Percentiles rank a stretch among this genome's conserved stretches.
phyloP scores from a whole-genome alignment of 1,284 basidiomycete species.

The Phellopilus nigrolimitatus region DNA sequence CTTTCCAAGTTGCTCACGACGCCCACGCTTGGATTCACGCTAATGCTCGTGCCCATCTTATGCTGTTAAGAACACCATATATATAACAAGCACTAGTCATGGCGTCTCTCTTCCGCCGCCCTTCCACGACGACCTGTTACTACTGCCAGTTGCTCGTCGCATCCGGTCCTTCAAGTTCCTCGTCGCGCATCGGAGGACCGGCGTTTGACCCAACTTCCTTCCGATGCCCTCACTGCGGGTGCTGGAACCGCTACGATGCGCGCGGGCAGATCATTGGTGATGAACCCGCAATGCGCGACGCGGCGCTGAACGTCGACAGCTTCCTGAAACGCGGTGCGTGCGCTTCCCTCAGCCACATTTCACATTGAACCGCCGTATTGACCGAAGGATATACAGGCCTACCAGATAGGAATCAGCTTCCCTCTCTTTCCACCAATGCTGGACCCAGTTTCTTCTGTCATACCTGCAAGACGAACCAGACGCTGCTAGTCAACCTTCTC shows the following conservation, averaged over 20 bases:
- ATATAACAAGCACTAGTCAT: slow-evolving; percentile 22
- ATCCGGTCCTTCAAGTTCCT: too few relatives aligned
- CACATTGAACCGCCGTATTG: neutral
- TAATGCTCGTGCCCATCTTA: too few relatives aligned
- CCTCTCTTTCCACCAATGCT: slow-evolving; percentile 45
- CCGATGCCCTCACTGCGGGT: slow-evolving; percentile 60
- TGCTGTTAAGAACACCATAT: too few relatives aligned
- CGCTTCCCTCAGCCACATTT: neutral
- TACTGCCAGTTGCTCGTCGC: slow-evolving; percentile 51
- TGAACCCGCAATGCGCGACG: slow-evolving; percentile 84
- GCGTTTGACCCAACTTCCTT: slow-evolving; percentile 45
- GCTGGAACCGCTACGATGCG: slow-evolving; percentile 67
- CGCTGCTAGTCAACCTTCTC: slow-evolving; percentile 77
- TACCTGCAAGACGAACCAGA: slow-evolving; percentile 86
- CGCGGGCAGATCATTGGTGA: slow-evolving; percentile 74
- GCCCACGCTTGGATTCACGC: neutral
- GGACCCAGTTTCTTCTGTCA: slow-evolving; percentile 65
- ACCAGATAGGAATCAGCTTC: slow-evolving; percentile 60
- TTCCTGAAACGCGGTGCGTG: slow-evolving; percentile 74
- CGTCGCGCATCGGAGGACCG: slow-evolving; percentile 23
- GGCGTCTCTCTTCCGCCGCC: slow-evolving; percentile 32
- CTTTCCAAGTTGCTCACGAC: neutral
- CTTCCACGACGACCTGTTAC: slow-evolving; percentile 48
- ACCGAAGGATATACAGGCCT: slow-evolving; percentile 42
- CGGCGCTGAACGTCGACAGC: slow-evolving; percentile 60